Conservation (phyloP, 495 filamentous ascomycete genomes). For the Aspergillus steynii region DNA sequence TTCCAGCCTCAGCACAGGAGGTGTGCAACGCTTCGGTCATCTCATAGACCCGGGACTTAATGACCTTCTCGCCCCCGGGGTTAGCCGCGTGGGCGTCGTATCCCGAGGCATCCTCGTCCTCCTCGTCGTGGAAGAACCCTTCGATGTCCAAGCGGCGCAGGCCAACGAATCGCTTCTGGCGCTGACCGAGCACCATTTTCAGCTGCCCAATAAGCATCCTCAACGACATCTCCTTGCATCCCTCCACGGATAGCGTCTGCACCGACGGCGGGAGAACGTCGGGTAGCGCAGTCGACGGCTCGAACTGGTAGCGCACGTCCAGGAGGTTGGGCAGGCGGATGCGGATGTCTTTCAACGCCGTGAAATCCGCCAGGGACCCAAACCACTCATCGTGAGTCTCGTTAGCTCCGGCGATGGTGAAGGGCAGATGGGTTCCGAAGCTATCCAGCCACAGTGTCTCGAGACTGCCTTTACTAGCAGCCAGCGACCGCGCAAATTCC, state of each 20-base stretch:
- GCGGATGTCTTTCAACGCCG: constrained; percentile 33
- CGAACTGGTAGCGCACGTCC: constrained; percentile 29
- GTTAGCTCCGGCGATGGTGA: constrained; percentile 34
- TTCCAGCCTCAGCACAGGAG: constrained; percentile 25
- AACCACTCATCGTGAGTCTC: constrained; percentile 39
- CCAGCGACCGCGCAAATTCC: constrained; percentile 29
- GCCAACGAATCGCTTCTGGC: constrained; percentile 16
- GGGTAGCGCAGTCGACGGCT: constrained; percentile 24
- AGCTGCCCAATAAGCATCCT: constrained; percentile 32
- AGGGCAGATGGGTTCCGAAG: constrained; percentile 32
- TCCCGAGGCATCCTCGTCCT: constrained; percentile 21
- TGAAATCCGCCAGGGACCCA: constrained; percentile 32
- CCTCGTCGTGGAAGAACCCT: constrained; percentile 33
- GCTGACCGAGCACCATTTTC: constrained; percentile 24
- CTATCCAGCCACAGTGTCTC: constrained; percentile 37
- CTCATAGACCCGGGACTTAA: constrained; percentile 30
- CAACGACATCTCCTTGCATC: constrained; percentile 32
- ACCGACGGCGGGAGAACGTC: constrained; percentile 33
- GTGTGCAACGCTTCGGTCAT: constrained; percentile 26
- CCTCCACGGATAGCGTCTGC: constrained; percentile 33
- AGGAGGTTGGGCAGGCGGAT: constrained; percentile 38
- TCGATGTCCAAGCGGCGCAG: constrained; percentile 32
- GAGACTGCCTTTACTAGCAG: constrained; percentile 28
- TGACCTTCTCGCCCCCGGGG: constrained; percentile 9
- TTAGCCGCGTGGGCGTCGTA: constrained; percentile 4